Evolutionary conservation across 257 asterid genomes (phyloP), one percentile per base, ranked within the genome.

Genomic region (Cynanchum wilfordii): DNA sequence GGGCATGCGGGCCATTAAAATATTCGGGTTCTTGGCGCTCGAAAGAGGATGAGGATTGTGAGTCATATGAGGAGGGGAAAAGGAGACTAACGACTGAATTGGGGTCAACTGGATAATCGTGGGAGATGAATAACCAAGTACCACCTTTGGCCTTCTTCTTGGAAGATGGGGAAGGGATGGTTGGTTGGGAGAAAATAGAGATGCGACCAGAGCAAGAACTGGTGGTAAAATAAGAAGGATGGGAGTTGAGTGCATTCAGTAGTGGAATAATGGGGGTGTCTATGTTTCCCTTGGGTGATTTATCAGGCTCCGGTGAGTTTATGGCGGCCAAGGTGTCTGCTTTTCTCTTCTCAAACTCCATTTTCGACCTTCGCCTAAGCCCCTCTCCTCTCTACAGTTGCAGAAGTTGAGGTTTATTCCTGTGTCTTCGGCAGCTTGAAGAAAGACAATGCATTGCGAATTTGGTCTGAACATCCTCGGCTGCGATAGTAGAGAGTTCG

Each of bases 171-270:
- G 74, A 25, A 54, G 82, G 59, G 74, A n/a, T 40, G 73, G 58
- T 58, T 54, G 96, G 96, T 60, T 84, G 96, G 54, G 93, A 83
- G 78, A 94, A 90, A 81, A 94, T 78, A 76, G 99, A 88, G 74
- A 94, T 90, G 71, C 99, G 96, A 69, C 99, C 97, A 72, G 99
- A 94, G 88, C 99, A 94, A 50, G 99, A 94, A 82, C 97, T 89
- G 77, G 99, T 95, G 74, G 99, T 95, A 95, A 92, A 95, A 86
- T 83, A 95, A 13, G 90, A 87, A 24, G 91, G 85, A 72, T 95
- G 95, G 64, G 93, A 87, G 81, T 91, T 95, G 80, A 95, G 77
- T 49, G 89, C 72, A 67, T 76, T 68, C 72, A 95, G 76, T 54
- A 95, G 89, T 52, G 92, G 89, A 81, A 95, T 84, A 3, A 95